Conservation (phyloP, 1,284 basidiomycete species). For the Neotropicomus parvogracilis region DNA sequence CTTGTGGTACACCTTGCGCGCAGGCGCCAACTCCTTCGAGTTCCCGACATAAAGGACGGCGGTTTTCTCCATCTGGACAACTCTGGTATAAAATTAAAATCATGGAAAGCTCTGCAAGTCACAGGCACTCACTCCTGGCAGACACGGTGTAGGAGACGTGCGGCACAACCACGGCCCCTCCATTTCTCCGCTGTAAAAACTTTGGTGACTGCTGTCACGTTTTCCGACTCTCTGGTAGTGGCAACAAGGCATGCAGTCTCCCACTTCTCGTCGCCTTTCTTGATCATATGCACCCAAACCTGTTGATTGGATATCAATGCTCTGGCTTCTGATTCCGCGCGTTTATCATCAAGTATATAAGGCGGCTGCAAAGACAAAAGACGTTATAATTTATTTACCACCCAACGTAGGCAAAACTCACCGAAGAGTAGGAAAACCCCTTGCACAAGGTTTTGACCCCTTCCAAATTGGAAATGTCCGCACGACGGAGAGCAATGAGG, state of each 20-base stretch:
- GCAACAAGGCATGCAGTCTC: constrained; percentile 64
- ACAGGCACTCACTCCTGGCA: constrained; percentile 35
- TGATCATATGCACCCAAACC: constrained; percentile 60
- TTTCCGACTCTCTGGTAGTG: constrained; percentile 39
- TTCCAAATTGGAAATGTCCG: constrained; percentile 40
- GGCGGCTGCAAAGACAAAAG: constrained; percentile 40
- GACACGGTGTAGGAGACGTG: constrained; percentile 42
- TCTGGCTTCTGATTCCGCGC: constrained; percentile 49
- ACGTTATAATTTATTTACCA: constrained; percentile 4
- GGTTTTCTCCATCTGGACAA: constrained; percentile 34
- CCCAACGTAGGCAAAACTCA: constrained; percentile 32
- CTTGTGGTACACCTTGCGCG: constrained; percentile 43
- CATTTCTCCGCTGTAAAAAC: constrained; percentile 44
- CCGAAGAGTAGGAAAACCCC: constrained; percentile 55
- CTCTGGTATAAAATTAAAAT: constrained; percentile 16
- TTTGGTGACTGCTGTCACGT: constrained; percentile 46
- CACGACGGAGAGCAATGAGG: constrained; percentile 42
- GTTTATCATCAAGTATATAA: constrained; percentile 43
- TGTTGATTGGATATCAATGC: constrained; percentile 45
- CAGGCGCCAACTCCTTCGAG: constrained; percentile 35
- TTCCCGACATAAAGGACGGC: constrained; percentile 51
- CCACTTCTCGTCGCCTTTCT: constrained; percentile 19
- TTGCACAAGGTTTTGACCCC: constrained; percentile 48
- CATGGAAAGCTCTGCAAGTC: neutral
- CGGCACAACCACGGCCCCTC: constrained; percentile 43